phyloP scores from a whole-genome alignment of 2,329 filamentous ascomycete genomes.

The Clonostachys rosea region DNA sequence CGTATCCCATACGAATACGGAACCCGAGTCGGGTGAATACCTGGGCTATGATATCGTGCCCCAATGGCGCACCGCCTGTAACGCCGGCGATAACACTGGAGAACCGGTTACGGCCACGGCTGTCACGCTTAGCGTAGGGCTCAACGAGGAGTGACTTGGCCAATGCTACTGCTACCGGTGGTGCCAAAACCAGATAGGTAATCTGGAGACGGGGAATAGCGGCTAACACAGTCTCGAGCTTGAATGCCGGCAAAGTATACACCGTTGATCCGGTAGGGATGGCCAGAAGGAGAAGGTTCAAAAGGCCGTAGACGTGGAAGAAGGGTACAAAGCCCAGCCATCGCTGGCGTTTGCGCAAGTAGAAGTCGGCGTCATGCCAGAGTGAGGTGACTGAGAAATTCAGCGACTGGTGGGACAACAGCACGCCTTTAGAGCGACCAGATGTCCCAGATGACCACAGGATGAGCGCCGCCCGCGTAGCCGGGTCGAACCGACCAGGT shows the following conservation, averaged over 20 bases:
- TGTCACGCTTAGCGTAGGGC: conserved; percentile 44
- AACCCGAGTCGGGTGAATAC: conserved; percentile 56
- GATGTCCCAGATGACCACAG: conserved; percentile 59
- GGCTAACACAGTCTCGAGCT: conserved; percentile 60
- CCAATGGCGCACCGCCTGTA: conserved; percentile 62
- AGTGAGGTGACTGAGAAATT: conserved; percentile 50
- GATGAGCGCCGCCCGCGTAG: conserved; percentile 52
- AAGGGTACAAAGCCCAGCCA: conserved; percentile 65
- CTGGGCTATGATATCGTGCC: conserved; percentile 48
- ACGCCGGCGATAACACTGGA: conserved; percentile 46
- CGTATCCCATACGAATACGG: conserved; percentile 57
- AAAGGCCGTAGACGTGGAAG: conserved; percentile 59
- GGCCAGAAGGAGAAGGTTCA: conserved; percentile 54
- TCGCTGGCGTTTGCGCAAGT: conserved; percentile 25
- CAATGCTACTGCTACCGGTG: conserved; percentile 65
- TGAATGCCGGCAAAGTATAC: conserved; percentile 68
- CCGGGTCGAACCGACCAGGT: conserved; percentile 24
- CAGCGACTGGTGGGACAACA: conserved; percentile 64
- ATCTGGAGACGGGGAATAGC: conserved; percentile 58
- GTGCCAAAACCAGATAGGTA: conserved; percentile 61
- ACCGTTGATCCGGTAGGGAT: conserved; percentile 47
- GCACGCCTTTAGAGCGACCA: conserved; percentile 70
- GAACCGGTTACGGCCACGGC: conserved; percentile 44
- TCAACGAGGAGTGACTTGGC: conserved; percentile 66
- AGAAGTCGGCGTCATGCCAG: conserved; percentile 43